Percentiles rank a stretch among this genome's conserved stretches.
Conservation (phyloP, 169 alveolate species). For the Pseudocohnilembus persalinus region DNA sequence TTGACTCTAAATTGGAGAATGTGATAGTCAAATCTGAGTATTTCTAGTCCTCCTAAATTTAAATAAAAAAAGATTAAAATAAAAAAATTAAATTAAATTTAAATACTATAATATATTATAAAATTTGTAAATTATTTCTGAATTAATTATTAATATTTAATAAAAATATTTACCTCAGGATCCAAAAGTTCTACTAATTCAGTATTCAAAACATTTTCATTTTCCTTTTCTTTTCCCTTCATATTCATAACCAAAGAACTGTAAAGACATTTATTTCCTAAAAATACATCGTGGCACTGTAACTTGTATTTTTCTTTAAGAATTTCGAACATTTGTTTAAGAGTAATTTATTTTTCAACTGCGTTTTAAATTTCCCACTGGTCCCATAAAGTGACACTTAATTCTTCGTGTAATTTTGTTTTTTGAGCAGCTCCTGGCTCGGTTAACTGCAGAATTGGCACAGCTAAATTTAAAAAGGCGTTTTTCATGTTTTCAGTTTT, state of each 20-base stretch:
- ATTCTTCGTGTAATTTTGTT: conserved; percentile 50
- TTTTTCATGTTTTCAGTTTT: conserved; percentile 51
- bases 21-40: neutral
- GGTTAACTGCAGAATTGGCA: conserved; percentile 74
- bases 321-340: conserved; percentile 46
- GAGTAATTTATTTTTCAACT: conserved; percentile 36
- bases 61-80: neutral
- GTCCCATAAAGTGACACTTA: conserved; percentile 79
- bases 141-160: neutral
- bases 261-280: conserved; percentile 60
- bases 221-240: neutral
- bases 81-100: too few species aligned
- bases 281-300: conserved; percentile 62
- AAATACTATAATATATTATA: too few species aligned
- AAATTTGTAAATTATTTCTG: too few species aligned
- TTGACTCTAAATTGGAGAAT: neutral
- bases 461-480: conserved; percentile 74
- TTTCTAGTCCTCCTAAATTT: neutral
- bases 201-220: conserved; percentile 5
- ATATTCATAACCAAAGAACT: conserved; percentile 30
- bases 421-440: conserved; percentile 82
- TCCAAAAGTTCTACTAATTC: neutral
- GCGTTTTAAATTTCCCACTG: conserved; percentile 76
- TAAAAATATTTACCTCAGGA: conserved; percentile 1
- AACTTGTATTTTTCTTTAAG: conserved; percentile 53